Evolutionary conservation across 1,284 basidiomycete genomes (phyloP).

Genomic region (Moesziomyces aphidis): DNA sequence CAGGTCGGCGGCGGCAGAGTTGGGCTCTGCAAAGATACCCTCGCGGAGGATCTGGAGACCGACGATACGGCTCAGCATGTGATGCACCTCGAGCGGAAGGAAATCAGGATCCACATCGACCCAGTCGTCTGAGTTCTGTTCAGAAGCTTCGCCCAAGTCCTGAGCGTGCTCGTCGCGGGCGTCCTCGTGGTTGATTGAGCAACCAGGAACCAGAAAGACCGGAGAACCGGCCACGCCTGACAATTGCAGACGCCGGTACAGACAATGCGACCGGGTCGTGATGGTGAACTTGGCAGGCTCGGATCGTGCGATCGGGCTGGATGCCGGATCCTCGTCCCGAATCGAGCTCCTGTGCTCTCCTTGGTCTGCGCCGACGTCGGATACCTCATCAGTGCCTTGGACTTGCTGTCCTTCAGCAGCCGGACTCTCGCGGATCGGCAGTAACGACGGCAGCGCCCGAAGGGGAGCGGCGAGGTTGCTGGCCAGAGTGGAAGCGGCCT

Average conservation of each 20-base stretch:
- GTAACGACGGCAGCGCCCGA: slow-evolving; percentile 26
- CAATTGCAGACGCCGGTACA: slow-evolving; percentile 33
- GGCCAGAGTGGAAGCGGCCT: slow-evolving; percentile 31
- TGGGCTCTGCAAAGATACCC: slow-evolving; percentile 38
- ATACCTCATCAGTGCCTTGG: background rate
- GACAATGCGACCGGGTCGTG: slow-evolving; percentile 35
- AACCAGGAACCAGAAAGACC: slow-evolving; percentile 46
- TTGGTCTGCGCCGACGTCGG: background rate
- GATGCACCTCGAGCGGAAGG: slow-evolving; percentile 38
- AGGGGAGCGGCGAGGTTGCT: slow-evolving; percentile 35
- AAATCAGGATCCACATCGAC: slow-evolving; percentile 44
- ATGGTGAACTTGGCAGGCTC: slow-evolving; percentile 17
- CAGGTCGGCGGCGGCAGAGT: slow-evolving; percentile 30
- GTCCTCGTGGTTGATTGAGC: slow-evolving; percentile 45
- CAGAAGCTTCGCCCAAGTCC: slow-evolving; percentile 28
- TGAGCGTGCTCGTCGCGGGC: slow-evolving; percentile 24
- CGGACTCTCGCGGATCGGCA: slow-evolving; percentile 35
- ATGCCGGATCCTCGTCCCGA: slow-evolving; percentile 1
- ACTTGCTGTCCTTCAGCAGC: slow-evolving; percentile 14
- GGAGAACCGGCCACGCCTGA: slow-evolving; percentile 21
- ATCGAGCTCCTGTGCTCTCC: background rate
- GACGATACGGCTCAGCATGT: slow-evolving; percentile 48
- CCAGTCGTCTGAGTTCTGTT: slow-evolving; percentile 30
- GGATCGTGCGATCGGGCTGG: background rate
- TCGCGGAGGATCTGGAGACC: slow-evolving; percentile 46